Evolutionary conservation across 2,329 filamentous ascomycete genomes (phyloP).

Genomic region (Daldinia eschscholtzii): DNA sequence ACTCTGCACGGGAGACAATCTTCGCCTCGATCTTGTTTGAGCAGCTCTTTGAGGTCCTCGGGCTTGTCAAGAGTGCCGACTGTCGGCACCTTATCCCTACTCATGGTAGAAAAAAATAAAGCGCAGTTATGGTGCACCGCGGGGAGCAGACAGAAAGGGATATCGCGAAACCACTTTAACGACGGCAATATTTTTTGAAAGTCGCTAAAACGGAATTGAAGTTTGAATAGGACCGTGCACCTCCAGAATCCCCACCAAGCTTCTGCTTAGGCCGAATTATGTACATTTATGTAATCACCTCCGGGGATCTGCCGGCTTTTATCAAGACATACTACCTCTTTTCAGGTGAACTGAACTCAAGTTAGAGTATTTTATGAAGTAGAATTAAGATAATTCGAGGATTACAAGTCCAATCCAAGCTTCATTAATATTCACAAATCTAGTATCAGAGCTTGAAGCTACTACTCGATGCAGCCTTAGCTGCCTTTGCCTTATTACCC

Average conservation of each 20-base stretch:
- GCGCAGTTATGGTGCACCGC: slow-evolving; percentile 1
- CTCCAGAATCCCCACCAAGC: neutral
- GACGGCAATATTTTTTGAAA: slow-evolving; percentile 3
- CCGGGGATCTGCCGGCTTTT: slow-evolving; percentile 11
- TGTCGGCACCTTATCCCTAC: slow-evolving; percentile 62
- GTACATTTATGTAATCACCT: neutral
- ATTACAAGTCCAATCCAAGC: neutral
- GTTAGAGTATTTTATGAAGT: neutral
- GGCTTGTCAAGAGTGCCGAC: slow-evolving; percentile 69
- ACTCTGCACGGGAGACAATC: slow-evolving; percentile 80
- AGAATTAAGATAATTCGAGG: neutral
- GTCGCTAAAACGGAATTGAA: neutral
- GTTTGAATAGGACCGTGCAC: slow-evolving; percentile 24
- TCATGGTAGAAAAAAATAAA: slow-evolving; percentile 53
- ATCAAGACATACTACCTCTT: neutral
- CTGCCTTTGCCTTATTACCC: slow-evolving; percentile 77
- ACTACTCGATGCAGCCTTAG: slow-evolving; percentile 65
- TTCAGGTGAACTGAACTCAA: neutral
- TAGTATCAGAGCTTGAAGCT: slow-evolving; percentile 69
- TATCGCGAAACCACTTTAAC: neutral
- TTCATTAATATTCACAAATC: slow-evolving; percentile 19
- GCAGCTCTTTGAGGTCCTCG: slow-evolving; percentile 70
- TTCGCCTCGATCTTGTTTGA: slow-evolving; percentile 68
- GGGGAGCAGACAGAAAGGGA: neutral
- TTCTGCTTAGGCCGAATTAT: neutral